Base-by-base conservation (phyloP, 2,329 filamentous ascomycete genomes). In the Orbilia ellipsospora region DNA sequence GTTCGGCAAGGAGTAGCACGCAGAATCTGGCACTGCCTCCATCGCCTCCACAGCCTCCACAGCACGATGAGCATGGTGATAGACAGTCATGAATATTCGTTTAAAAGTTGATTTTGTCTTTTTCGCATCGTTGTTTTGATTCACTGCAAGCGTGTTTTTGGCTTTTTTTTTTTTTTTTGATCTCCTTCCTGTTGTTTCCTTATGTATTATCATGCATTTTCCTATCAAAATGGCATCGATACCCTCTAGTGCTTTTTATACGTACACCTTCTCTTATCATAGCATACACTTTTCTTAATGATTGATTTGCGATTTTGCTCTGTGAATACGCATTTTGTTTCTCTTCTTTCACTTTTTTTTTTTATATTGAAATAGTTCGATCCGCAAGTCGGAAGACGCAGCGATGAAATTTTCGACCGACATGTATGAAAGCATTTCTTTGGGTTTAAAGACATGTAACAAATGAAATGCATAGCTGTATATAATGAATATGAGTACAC, bases 171-270 rank as follows among this genome's bases (percentile, higher is more conserved):
- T 28, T 36, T 54, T 54, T 42, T 52, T 40, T 5, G 23, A 2
- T 23, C 23, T 23, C 23, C 23, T 23, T 23, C 4, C 23, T 23
- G 23, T 23, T 23, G 40, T 59, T 59, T 56, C 48, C 48, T 56
- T 57, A n/a, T 60, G 57, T 75, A 54, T 55, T 44, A 72, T 65
- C 67, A 31, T 65, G 67, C 67, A 65, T 72, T 60, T 68, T 57
- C 54, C 4, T 42, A 28, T 45, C 31, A 66, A 69, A 72, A 75
- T 69, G 59, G 64, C 72, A 75, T 75, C 59, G 72, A 75, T 75
- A 75, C 72, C 72, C 72, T 69, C 57, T 69, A 42, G 61, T 63
- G 54, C 26, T 59, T 26, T 28, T 63, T 62, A 59, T 16, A 50
- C 44, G 44, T 6, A 18, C 3, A 16, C 31, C 10, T 62, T 28